Percentiles rank a stretch among this genome's conserved stretches.
phyloP scores from a whole-genome alignment of 176 grass and related monocot genomes.

The Poa pratensis region DNA sequence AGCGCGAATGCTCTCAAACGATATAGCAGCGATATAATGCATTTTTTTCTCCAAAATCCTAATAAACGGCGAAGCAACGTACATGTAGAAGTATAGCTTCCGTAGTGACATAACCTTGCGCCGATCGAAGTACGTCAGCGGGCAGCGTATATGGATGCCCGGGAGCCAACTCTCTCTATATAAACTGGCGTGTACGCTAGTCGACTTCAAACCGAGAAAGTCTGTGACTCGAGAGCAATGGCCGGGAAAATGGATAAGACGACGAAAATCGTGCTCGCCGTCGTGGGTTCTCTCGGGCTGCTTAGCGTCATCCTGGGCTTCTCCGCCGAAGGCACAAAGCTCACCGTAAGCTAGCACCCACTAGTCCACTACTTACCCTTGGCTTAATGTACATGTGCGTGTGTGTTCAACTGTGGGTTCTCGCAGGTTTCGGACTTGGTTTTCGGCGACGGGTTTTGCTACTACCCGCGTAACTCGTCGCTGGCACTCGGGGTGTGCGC shows the following conservation, averaged over 20 bases:
- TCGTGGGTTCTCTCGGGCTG: slow-evolving; percentile 38
- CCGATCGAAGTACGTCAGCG: background rate
- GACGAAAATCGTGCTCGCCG: background rate
- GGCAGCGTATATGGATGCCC: background rate
- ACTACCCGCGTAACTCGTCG: slow-evolving; percentile 16
- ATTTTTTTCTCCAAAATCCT: no score
- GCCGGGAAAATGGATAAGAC: slow-evolving; percentile 17
- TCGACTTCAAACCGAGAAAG: no score
- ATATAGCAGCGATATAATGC: no score
- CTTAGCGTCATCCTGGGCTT: slow-evolving; percentile 46
- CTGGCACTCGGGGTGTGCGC: slow-evolving; percentile 34
- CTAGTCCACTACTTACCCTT: background rate
- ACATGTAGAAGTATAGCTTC: no score
- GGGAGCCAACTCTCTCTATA: background rate
- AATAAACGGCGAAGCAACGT: no score
- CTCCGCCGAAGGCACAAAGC: slow-evolving; percentile 41
- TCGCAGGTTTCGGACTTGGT: slow-evolving; percentile 26
- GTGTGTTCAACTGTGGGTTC: background rate
- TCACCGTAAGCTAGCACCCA: slow-evolving; percentile 27
- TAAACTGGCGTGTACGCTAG: no score
- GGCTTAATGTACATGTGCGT: background rate
- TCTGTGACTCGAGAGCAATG: background rate
- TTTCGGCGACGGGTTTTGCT: background rate
- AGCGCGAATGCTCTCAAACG: no score
- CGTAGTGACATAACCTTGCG: no score